A percentile compares a stretch with the other conserved stretches of the same genome.
Evolutionary conservation across 1,139 yeast genomes (phyloP).

Genomic region (Protomyces arabidopsidicola): DNA sequence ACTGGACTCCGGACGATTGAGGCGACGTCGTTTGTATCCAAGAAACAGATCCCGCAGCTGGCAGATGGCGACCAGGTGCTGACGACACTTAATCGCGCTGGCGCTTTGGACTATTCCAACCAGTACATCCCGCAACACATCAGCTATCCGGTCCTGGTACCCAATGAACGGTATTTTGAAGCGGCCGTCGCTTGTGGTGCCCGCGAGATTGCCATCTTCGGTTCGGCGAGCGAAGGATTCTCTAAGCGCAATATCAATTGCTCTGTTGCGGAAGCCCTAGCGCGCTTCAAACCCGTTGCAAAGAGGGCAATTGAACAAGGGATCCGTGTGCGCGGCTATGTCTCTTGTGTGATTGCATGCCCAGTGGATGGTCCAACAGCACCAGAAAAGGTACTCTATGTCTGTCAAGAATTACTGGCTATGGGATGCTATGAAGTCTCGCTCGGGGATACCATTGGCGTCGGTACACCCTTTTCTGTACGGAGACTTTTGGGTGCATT

Average conservation of each 20-base stretch:
- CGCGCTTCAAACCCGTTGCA: conserved; percentile 37
- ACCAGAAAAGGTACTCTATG: conserved; percentile 38
- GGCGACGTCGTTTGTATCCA: conserved; percentile 41
- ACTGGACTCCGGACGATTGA: conserved; percentile 39
- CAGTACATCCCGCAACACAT: conserved; percentile 30
- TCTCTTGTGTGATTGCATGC: conserved; percentile 41
- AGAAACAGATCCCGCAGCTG: conserved; percentile 43
- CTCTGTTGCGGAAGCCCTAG: conserved; percentile 37
- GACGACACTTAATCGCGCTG: conserved; percentile 1
- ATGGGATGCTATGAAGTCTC: conserved; percentile 42
- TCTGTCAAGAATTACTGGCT: conserved; percentile 37
- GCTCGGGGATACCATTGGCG: conserved; percentile 42
- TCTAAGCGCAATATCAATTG: conserved; percentile 40
- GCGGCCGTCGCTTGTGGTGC: conserved; percentile 36
- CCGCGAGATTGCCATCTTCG: conserved; percentile 40
- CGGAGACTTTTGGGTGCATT: conserved; percentile 37
- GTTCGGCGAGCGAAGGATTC: conserved; percentile 41
- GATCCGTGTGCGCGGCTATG: conserved; percentile 39
- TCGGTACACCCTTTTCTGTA: conserved; percentile 39
- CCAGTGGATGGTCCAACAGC: conserved; percentile 41
- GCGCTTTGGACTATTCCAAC: not conserved
- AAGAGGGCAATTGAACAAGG: conserved; percentile 35
- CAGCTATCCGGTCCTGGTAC: conserved; percentile 39
- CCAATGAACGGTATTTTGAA: conserved; percentile 39
- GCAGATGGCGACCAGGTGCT: conserved; percentile 37